Conservation (phyloP, 768 basidiomycete genomes). For the Cystobasidium tubakii region DNA sequence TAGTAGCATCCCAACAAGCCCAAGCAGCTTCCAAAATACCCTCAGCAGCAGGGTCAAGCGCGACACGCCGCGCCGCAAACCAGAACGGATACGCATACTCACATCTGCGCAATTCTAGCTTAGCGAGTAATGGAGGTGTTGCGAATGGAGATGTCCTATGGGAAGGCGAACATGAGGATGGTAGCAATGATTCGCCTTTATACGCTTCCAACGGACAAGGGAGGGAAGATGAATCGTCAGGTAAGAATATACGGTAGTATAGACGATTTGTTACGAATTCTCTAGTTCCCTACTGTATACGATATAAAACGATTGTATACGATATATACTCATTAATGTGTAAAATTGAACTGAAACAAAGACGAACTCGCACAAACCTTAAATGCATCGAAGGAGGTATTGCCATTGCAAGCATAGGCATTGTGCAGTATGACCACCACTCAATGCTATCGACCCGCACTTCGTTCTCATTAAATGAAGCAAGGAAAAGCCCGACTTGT, state of each 20-base stretch:
- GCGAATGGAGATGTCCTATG: slow-evolving; percentile 20
- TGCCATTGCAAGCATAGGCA: too few species aligned
- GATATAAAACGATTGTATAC: too few species aligned
- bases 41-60: not conserved
- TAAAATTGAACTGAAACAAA: too few species aligned
- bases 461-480: too few species aligned
- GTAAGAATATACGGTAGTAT: not conserved
- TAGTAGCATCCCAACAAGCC: slow-evolving; percentile 48
- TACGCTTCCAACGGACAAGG: not conserved
- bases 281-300: too few species aligned
- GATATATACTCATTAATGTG: too few species aligned
- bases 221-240: not conserved
- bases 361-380: too few species aligned
- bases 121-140: slow-evolving; percentile 10
- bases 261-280: too few species aligned
- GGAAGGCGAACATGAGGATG: slow-evolving; percentile 18
- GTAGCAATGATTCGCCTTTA: slow-evolving; percentile 1
- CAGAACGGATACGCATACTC: slow-evolving; percentile 22
- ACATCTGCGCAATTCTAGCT: slow-evolving; percentile 22
- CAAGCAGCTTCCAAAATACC: not conserved
- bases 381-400: too few species aligned
- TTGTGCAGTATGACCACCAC: too few species aligned
- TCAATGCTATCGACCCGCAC: too few species aligned
- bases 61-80: not conserved
- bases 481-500: too few species aligned